Percentiles rank a stretch among this genome's conserved stretches.
phyloP scores from a whole-genome alignment of 306 rosid genomes.

The Cucurbita pepo region DNA sequence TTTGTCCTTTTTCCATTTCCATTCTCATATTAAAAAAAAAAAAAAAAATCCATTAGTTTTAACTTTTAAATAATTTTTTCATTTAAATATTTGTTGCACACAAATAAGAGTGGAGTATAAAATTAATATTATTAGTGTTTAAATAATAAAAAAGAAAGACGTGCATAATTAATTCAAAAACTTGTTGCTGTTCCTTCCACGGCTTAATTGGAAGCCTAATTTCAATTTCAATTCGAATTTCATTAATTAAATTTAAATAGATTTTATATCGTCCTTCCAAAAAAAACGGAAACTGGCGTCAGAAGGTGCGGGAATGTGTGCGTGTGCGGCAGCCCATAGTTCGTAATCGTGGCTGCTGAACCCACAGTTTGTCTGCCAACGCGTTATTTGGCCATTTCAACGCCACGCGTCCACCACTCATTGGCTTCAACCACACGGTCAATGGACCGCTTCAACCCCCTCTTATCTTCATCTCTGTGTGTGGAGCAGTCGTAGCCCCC shows the following conservation, averaged over 20 bases:
- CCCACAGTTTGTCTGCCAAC: not conserved
- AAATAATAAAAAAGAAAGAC: not conserved
- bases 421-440: not conserved
- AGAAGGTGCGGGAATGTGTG: not conserved
- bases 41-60: too few species aligned
- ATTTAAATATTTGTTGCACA: too few species aligned
- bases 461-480: not conserved
- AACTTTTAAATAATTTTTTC: too few species aligned
- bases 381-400: not conserved
- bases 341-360: not conserved
- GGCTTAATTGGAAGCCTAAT: not conserved
- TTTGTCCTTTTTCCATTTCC: not conserved
- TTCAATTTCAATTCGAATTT: not conserved
- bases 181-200: not conserved
- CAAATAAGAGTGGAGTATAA: too few species aligned
- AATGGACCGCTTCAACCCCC: not conserved
- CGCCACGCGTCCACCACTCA: not conserved
- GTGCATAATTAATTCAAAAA: not conserved
- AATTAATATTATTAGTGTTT: not conserved
- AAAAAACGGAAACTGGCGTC: not conserved
- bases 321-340: not conserved
- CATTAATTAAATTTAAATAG: not conserved
- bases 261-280: not conserved
- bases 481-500: not conserved
- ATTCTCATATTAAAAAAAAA: too few species aligned